phyloP scores from a whole-genome alignment of 805 yeast genomes.

The Candida orba region DNA sequence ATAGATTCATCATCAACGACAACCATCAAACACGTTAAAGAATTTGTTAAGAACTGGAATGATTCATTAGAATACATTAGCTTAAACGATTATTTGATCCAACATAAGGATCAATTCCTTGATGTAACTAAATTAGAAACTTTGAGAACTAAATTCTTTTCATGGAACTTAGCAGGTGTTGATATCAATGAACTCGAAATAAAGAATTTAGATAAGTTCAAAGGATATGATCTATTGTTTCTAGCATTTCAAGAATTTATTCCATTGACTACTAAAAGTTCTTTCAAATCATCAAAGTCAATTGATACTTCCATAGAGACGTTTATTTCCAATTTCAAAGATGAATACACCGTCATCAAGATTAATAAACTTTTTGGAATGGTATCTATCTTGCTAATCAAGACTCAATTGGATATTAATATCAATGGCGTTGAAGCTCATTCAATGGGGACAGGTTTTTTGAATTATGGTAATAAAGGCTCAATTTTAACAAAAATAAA shows the following conservation, averaged over 20 bases:
- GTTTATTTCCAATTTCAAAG: slow-evolving; percentile 1
- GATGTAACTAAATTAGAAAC: slow-evolving; percentile 9
- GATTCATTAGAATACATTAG: slow-evolving; percentile 5
- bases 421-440: slow-evolving; percentile 32
- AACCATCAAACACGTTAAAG: background rate
- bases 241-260: slow-evolving; percentile 45
- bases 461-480: slow-evolving; percentile 61
- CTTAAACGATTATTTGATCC: slow-evolving; percentile 12
- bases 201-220: slow-evolving; percentile 5
- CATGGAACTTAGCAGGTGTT: slow-evolving; percentile 35
- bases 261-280: slow-evolving; percentile 33
- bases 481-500: slow-evolving; percentile 40
- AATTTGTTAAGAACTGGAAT: slow-evolving; percentile 7
- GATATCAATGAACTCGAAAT: slow-evolving; percentile 15
- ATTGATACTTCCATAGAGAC: slow-evolving; percentile 8
- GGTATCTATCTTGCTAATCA: slow-evolving; percentile 38
- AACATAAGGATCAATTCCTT: slow-evolving; percentile 13
- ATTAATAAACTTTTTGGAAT: slow-evolving; percentile 47
- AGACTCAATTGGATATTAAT: slow-evolving; percentile 27
- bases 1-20: slow-evolving; percentile 1
- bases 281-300: slow-evolving; percentile 26
- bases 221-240: slow-evolving; percentile 30
- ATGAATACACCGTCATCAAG: slow-evolving; percentile 30
- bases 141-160: slow-evolving; percentile 23
- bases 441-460: slow-evolving; percentile 50